A percentile compares a stretch with the other conserved stretches of the same genome.
phyloP scores from a whole-genome alignment of 306 rosid species.

The Cicer judaicum region DNA sequence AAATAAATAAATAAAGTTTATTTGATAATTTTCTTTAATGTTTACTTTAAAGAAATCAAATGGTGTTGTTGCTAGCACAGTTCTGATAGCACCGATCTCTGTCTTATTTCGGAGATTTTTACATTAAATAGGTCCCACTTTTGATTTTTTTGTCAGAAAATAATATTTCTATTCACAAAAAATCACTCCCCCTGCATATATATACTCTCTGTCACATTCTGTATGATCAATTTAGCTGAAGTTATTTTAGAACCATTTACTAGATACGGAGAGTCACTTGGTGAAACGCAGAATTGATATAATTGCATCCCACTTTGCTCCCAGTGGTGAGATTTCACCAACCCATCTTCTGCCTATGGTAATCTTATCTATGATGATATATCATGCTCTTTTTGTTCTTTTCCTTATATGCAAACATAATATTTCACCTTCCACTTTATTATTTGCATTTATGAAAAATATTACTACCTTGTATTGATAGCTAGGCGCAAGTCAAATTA shows the following conservation, averaged over 20 bases:
- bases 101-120: constrained; percentile 43
- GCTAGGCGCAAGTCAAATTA: no score
- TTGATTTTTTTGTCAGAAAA: constrained; percentile 30
- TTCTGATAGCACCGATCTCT: background rate
- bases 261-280: constrained; percentile 62
- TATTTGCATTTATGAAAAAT: constrained; percentile 16
- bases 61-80: background rate
- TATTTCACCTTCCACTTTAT: background rate
- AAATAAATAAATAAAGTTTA: no score
- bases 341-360: constrained; percentile 68
- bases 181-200: constrained; percentile 22
- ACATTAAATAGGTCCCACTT: constrained; percentile 41
- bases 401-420: background rate
- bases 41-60: no score
- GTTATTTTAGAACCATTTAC: background rate
- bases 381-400: background rate
- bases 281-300: constrained; percentile 71
- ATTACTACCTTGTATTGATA: background rate
- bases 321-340: constrained; percentile 59
- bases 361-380: background rate
- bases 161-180: background rate
- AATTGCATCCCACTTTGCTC: constrained; percentile 66
- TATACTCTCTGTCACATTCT: background rate
- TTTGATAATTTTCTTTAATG: no score
- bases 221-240: constrained; percentile 33